These are phyloP conservation scores for Pythium plurisporium DNA, from an alignment of 352 stramenopile genomes.

Conservation along the genomic window DNA sequence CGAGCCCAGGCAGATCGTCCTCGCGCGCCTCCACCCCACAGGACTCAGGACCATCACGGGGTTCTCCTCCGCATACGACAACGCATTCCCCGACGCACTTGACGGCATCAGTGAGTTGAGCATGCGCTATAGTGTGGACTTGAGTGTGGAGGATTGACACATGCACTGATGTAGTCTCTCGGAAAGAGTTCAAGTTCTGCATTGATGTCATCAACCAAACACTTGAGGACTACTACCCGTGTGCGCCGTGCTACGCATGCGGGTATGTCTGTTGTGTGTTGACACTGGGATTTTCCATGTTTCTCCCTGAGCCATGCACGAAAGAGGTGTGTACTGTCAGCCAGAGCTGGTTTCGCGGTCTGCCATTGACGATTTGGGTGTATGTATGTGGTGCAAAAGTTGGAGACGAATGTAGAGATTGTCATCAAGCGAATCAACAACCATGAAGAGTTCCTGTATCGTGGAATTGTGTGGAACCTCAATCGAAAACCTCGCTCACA, in stretches of 20 bases:
- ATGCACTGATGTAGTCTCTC: conserved; percentile 32
- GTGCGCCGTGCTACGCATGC: conserved; percentile 61
- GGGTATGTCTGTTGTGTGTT: conserved; percentile 66
- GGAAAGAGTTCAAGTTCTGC: conserved; percentile 74
- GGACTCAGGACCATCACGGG: conserved; percentile 47
- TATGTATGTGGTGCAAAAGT: too few relatives aligned
- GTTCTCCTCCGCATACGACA: conserved; percentile 51
- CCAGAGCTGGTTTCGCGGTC: too few relatives aligned
- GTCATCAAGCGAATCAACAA: conserved; percentile 64
- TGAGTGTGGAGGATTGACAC: background rate
- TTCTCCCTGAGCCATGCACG: conserved; percentile 60
- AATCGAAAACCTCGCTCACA: conserved; percentile 38
- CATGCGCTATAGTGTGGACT: too few relatives aligned
- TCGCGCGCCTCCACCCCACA: conserved; percentile 43
- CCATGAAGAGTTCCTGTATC: conserved; percentile 64
- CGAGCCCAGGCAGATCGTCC: conserved; percentile 47
- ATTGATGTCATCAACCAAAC: conserved; percentile 75
- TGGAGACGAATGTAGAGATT: conserved; percentile 56
- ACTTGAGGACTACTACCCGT: conserved; percentile 68
- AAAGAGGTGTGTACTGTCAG: conserved; percentile 53
- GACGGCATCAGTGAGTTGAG: conserved; percentile 66
- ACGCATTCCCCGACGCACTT: conserved; percentile 51
- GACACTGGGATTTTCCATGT: conserved; percentile 54
- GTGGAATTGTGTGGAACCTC: conserved; percentile 57
- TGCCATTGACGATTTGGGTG: too few relatives aligned